Evolutionary conservation across 345 rosid species (phyloP).

Genomic region (Citrus maxima): DNA sequence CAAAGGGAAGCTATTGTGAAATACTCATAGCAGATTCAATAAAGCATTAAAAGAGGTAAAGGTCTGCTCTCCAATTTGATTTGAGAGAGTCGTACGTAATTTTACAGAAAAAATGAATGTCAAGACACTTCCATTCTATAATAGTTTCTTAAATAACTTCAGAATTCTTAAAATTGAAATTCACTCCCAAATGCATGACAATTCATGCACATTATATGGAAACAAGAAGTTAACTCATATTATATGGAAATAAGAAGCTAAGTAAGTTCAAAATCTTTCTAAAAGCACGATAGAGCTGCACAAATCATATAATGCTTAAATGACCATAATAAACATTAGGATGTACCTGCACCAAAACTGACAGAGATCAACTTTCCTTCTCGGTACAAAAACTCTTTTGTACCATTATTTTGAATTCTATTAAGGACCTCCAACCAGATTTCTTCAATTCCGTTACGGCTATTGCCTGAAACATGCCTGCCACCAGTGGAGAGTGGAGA

Average conservation of each 20-base stretch:
- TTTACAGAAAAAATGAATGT: background rate
- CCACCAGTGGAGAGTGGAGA: constrained; percentile 23
- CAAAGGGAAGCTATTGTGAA: background rate
- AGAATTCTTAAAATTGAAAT: background rate
- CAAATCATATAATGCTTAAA: constrained; percentile 1
- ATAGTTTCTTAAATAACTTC: background rate
- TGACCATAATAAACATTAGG: constrained; percentile 7
- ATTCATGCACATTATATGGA: background rate
- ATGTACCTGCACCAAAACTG: constrained; percentile 85
- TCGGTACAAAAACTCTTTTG: constrained; percentile 66
- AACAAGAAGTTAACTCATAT: background rate
- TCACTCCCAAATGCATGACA: background rate
- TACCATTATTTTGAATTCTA: constrained; percentile 43
- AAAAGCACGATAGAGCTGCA: background rate
- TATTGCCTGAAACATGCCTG: constrained; percentile 35
- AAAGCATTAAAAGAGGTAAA: background rate
- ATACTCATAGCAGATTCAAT: background rate
- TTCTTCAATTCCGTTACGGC: constrained; percentile 53
- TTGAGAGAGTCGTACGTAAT: background rate
- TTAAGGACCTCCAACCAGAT: constrained; percentile 84
- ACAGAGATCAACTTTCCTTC: constrained; percentile 85
- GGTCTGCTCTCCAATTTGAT: background rate
- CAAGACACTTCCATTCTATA: background rate
- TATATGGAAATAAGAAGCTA: constrained; percentile 1
- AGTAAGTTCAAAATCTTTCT: background rate